A percentile compares a stretch with the other conserved stretches of the same genome.
phyloP scores from a whole-genome alignment of 805 yeast genomes.

The Yarrowia sp. region DNA sequence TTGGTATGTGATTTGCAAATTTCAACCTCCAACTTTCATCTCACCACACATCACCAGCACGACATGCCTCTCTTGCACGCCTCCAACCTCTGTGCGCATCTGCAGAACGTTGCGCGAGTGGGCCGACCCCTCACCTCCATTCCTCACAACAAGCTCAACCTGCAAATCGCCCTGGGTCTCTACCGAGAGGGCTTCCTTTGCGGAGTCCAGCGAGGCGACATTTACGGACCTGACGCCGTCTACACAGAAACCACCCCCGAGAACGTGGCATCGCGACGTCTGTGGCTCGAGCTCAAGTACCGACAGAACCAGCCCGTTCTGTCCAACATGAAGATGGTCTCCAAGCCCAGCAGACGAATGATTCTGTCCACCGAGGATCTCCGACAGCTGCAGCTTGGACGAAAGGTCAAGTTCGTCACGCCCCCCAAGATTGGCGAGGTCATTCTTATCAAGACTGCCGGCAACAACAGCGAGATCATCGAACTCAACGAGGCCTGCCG shows the following conservation, averaged over 20 bases:
- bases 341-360: constrained; percentile 82
- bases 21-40: constrained; percentile 19
- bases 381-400: constrained; percentile 71
- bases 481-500: constrained; percentile 86
- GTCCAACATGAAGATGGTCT: constrained; percentile 64
- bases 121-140: constrained; percentile 70
- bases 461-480: constrained; percentile 52
- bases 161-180: constrained; percentile 77
- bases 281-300: constrained; percentile 92
- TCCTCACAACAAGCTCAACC: constrained; percentile 78
- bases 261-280: constrained; percentile 77
- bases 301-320: constrained; percentile 77
- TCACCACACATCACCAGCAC: constrained; percentile 20
- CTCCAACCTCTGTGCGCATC: constrained; percentile 80
- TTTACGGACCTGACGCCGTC: constrained; percentile 71
- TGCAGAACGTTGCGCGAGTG: constrained; percentile 82
- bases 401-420: constrained; percentile 66
- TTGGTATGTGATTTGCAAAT: background rate
- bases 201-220: constrained; percentile 79
- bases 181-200: constrained; percentile 89
- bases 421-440: constrained; percentile 90
- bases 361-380: constrained; percentile 62
- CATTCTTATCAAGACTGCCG: constrained; percentile 58
- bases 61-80: constrained; percentile 84
- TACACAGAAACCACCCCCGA: constrained; percentile 72